Base-by-base conservation (phyloP, 2,329 filamentous ascomycete genomes). In the Diplodia mutila region DNA sequence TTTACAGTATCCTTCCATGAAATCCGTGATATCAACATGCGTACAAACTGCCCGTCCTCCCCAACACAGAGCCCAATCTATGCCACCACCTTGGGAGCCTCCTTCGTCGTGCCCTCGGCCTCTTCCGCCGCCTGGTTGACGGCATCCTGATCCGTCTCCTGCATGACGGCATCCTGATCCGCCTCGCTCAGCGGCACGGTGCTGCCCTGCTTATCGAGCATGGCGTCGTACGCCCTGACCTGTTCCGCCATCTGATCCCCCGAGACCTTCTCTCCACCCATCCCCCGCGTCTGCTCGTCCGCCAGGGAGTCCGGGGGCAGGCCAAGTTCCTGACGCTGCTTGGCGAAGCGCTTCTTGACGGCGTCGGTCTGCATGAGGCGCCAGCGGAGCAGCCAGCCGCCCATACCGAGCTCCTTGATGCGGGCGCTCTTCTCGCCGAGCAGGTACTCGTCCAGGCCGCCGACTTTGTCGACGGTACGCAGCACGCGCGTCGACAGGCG, bases 351-450 rank as follows among this genome's bases (percentile, higher is more conserved):
- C 71, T 86, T 85, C 77, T 89, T 88, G 61, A 96, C 86, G 23
- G 81, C 80, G 1, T 84, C 82, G 4, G 89, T 93, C 82, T 94
- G 92, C 90, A 97, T 93, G 69, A 99, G 84, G 70, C 91, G 87
- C 91, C 93, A 97, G 71, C 95, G 85, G 75, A 99, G 82, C 73
- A 90, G 88, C 95, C 95, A 99, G 7, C 95, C 95, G 71, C 90
- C 90, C 64, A 94, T 89, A 5, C 95, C 95, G 67, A 99, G 84
- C 79, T 97, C 92, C 82, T 90, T 91, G 75, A 98, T 85, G 70
- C 95, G 87, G 18, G 90, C 83, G 81, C 93, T 95, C 67, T 61
- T 63, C 77, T 89, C 86, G 72, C 93, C 93, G 51, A 97, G 84
- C 54, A 99, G 84, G 81, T 99, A 99, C 75, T 93, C 89, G 79